Evolutionary conservation across 768 basidiomycete genomes (phyloP).

Genomic region (Podaxis carcinomalis): DNA sequence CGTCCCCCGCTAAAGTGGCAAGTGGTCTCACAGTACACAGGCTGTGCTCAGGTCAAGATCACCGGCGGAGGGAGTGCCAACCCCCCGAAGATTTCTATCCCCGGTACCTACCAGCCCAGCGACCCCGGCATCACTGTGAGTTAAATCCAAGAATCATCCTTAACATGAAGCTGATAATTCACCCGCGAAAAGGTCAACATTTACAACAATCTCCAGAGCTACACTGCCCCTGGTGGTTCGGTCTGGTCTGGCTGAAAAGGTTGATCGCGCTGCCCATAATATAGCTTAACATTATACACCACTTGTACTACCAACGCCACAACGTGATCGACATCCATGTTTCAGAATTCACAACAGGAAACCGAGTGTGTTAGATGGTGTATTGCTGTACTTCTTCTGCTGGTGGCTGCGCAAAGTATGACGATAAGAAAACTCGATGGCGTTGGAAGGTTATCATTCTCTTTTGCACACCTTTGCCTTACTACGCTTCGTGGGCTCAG

Average conservation of each 20-base stretch:
- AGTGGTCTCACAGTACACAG: slow-evolving; percentile 13
- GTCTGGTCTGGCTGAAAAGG: slow-evolving; percentile 35
- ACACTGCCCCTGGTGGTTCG: slow-evolving; percentile 36
- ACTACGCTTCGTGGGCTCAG: too few relatives aligned
- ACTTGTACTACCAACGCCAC: not conserved
- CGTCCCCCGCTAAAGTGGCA: slow-evolving; percentile 29
- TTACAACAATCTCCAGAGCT: slow-evolving; percentile 53
- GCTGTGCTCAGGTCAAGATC: slow-evolving; percentile 48
- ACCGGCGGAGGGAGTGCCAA: slow-evolving; percentile 36
- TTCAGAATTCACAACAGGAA: too few relatives aligned
- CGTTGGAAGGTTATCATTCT: too few relatives aligned
- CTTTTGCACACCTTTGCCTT: too few relatives aligned
- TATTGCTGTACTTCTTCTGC: too few relatives aligned
- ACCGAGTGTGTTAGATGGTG: too few relatives aligned
- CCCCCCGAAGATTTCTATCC: slow-evolving; percentile 45
- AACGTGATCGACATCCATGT: not conserved
- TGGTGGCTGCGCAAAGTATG: too few relatives aligned
- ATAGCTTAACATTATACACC: not conserved
- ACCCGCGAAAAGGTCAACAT: slow-evolving; percentile 34
- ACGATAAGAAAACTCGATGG: too few relatives aligned
- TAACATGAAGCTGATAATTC: slow-evolving; percentile 16
- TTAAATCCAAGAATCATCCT: slow-evolving; percentile 14
- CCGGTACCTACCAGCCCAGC: slow-evolving; percentile 38
- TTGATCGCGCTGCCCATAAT: not conserved
- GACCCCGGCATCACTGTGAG: slow-evolving; percentile 45